Evolutionary conservation across 257 asterid species (phyloP).

Genomic region (Nicotiana knightiana): DNA sequence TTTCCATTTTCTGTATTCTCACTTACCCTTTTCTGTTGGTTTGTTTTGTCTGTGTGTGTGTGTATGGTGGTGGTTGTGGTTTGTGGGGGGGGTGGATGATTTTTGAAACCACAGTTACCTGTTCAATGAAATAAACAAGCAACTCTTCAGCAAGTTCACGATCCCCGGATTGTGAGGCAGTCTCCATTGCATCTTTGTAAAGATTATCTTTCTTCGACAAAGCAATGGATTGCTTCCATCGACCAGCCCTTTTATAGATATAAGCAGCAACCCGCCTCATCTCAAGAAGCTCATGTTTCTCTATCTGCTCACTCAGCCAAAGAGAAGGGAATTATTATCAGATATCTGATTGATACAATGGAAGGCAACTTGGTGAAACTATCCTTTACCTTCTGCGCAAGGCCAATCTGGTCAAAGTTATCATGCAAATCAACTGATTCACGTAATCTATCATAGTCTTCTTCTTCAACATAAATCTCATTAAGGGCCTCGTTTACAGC

Average conservation of each 20-base stretch:
- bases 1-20: not conserved
- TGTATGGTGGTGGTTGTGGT: not conserved
- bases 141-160: slow-evolving; percentile 99
- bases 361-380: not conserved
- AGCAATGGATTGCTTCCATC: slow-evolving; percentile 98
- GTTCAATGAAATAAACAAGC: slow-evolving; percentile 92
- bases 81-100: not conserved
- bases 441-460: slow-evolving; percentile 91
- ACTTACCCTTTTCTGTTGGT: not conserved
- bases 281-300: slow-evolving; percentile 98
- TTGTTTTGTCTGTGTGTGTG: not conserved
- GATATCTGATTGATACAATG: slow-evolving; percentile 4
- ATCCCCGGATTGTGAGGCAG: slow-evolving; percentile 98
- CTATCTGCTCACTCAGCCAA: slow-evolving; percentile 53
- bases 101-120: slow-evolving; percentile 39
- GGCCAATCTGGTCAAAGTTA: slow-evolving; percentile 96
- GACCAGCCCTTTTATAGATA: slow-evolving; percentile 98
- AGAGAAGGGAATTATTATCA: not conserved
- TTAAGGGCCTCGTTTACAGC: slow-evolving; percentile 98
- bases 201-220: slow-evolving; percentile 94
- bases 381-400: slow-evolving; percentile 80
- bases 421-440: slow-evolving; percentile 94
- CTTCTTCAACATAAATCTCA: slow-evolving; percentile 97
- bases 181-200: slow-evolving; percentile 99
- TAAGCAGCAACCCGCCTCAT: slow-evolving; percentile 99